Percentiles rank a stretch among this genome's conserved stretches.
Conservation (phyloP, 305 asterid species). For the Fraxinus paxiana region DNA sequence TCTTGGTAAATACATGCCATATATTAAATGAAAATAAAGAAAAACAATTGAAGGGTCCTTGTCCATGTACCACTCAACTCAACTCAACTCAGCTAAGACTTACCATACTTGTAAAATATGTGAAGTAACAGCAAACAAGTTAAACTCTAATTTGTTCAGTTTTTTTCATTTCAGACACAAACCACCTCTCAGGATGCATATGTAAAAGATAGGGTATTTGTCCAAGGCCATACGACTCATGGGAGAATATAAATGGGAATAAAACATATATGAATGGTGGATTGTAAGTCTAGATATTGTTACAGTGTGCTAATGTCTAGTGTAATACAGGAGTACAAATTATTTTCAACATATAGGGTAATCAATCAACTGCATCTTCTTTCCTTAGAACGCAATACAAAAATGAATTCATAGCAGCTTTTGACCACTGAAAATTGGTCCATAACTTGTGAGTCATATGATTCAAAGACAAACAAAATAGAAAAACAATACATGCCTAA, state of each 20-base stretch:
- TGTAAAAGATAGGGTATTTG: not conserved
- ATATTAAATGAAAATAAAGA: not conserved
- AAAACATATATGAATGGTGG: not conserved
- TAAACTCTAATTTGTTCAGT: not conserved
- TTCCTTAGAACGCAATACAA: not conserved
- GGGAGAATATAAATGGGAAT: not conserved
- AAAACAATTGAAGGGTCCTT: not conserved
- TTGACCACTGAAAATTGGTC: not conserved
- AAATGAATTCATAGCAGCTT: not conserved
- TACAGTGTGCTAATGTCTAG: not conserved
- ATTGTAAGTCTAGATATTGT: not conserved
- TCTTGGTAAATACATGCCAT: not conserved
- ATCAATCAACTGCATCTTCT: not conserved
- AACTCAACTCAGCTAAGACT: not conserved
- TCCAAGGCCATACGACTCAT: not conserved
- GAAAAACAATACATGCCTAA: not conserved
- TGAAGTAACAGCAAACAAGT: not conserved
- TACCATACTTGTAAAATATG: not conserved
- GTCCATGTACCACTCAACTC: not conserved
- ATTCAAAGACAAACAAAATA: not conserved
- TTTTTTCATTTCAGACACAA: not conserved
- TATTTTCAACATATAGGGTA: not conserved
- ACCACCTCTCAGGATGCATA: constrained; percentile 1
- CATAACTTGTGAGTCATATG: not conserved
- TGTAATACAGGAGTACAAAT: not conserved